phyloP scores from a whole-genome alignment of 306 rosid species.

The Benincasa hispida region DNA sequence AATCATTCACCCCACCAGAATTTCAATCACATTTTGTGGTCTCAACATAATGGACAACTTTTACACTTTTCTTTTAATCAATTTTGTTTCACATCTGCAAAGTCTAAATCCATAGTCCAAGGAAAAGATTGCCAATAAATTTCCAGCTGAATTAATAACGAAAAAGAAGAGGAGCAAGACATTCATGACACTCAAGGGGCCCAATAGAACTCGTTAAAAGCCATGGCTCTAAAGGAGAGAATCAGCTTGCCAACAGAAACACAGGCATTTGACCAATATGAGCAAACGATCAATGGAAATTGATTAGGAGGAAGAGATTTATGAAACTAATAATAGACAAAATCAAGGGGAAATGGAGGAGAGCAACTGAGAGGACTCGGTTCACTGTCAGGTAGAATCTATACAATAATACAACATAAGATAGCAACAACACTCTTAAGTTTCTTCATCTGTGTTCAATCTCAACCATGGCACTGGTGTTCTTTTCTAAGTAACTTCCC shows the following conservation, averaged over 20 bases:
- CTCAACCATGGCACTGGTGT: not conserved
- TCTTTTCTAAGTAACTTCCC: no score
- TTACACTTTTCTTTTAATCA: not conserved
- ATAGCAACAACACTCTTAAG: no score
- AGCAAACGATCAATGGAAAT: not conserved
- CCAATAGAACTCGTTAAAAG: not conserved
- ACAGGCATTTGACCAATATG: not conserved
- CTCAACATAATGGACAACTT: not conserved
- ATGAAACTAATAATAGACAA: not conserved
- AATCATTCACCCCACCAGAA: no score
- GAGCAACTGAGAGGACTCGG: not conserved
- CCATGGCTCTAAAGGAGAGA: not conserved
- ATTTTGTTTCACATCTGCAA: not conserved
- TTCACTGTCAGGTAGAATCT: not conserved
- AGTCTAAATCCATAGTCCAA: not conserved
- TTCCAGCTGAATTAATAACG: no score
- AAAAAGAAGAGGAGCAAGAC: not conserved
- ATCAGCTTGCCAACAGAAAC: not conserved
- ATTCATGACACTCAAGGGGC: not conserved
- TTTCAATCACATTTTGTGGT: not conserved
- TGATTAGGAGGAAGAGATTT: not conserved
- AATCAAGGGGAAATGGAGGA: not conserved
- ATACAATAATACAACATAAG: not conserved
- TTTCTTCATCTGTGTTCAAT: not conserved
- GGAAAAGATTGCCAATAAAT: not conserved